Conservation (phyloP, 2,329 filamentous ascomycete genomes). For the Aspergillus sp. region DNA sequence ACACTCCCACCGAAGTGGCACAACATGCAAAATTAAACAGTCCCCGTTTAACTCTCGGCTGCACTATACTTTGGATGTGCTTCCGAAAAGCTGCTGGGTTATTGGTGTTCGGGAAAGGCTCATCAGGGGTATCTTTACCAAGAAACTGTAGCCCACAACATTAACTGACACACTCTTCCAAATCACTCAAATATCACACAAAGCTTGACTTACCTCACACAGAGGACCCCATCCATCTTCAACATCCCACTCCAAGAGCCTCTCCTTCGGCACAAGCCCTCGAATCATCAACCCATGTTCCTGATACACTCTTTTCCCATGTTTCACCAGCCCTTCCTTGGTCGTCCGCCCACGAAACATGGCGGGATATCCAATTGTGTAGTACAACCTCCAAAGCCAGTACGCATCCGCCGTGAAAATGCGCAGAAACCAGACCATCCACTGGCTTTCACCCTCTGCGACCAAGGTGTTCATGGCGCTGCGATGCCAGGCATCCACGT, state of each 20-base stretch:
- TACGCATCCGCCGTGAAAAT: slow-evolving; percentile 24
- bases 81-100: background rate
- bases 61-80: background rate
- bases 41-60: background rate
- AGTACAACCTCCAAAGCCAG: slow-evolving; percentile 23
- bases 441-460: slow-evolving; percentile 15
- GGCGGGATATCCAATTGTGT: slow-evolving; percentile 16
- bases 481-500: slow-evolving; percentile 21
- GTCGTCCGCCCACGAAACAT: slow-evolving; percentile 18
- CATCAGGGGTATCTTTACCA: background rate
- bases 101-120: background rate
- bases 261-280: slow-evolving; percentile 21
- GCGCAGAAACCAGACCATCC: slow-evolving; percentile 17
- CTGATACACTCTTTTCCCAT: slow-evolving; percentile 15
- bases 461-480: slow-evolving; percentile 22
- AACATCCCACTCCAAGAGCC: slow-evolving; percentile 30
- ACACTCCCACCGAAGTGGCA: background rate
- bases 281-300: slow-evolving; percentile 16
- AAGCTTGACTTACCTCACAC: slow-evolving; percentile 12
- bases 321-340: background rate
- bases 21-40: background rate
- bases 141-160: background rate
- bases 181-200: background rate
- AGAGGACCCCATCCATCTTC: slow-evolving; percentile 34
- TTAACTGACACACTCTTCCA: background rate